These are phyloP conservation scores for Fraxinus xanthoxyloides DNA, from an alignment of 305 asterid genomes.

Conservation along the genomic window DNA sequence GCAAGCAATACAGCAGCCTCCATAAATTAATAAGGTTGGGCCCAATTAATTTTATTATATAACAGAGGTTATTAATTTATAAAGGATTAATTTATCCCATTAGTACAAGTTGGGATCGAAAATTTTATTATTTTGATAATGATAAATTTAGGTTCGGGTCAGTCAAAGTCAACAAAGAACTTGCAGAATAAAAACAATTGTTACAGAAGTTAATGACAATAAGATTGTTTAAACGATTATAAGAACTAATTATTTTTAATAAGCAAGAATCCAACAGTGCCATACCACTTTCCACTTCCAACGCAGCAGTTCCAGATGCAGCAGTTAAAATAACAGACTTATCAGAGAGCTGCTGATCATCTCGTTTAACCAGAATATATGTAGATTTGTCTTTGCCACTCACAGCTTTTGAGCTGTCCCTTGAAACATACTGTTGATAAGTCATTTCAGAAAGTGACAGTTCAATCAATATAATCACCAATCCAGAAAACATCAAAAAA, in stretches of 20 bases:
- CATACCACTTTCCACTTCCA: constrained; percentile 62
- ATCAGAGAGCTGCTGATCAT: constrained; percentile 41
- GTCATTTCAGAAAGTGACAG: constrained; percentile 22
- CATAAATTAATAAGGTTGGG: background rate
- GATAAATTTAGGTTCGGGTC: background rate
- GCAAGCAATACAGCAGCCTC: background rate
- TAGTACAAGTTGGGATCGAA: background rate
- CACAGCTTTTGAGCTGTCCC: constrained; percentile 51
- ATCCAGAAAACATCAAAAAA: constrained; percentile 16
- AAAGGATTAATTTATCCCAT: background rate
- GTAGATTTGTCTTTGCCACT: constrained; percentile 60
- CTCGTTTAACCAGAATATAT: constrained; percentile 48
- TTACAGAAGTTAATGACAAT: background rate
- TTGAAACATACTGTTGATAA: constrained; percentile 57
- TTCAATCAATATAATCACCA: constrained; percentile 17
- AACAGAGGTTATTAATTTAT: background rate
- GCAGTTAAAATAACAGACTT: constrained; percentile 42
- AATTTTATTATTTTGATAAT: background rate
- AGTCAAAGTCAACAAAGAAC: background rate
- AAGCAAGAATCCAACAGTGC: constrained; percentile 4
- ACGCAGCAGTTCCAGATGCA: constrained; percentile 37
- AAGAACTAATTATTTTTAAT: background rate
- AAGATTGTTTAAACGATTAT: background rate
- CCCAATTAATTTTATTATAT: background rate
- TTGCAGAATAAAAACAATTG: background rate